A percentile compares a stretch with the other conserved stretches of the same genome.
Evolutionary conservation across 2,329 filamentous ascomycete genomes (phyloP).

Genomic region (Colletotrichum sp.): DNA sequence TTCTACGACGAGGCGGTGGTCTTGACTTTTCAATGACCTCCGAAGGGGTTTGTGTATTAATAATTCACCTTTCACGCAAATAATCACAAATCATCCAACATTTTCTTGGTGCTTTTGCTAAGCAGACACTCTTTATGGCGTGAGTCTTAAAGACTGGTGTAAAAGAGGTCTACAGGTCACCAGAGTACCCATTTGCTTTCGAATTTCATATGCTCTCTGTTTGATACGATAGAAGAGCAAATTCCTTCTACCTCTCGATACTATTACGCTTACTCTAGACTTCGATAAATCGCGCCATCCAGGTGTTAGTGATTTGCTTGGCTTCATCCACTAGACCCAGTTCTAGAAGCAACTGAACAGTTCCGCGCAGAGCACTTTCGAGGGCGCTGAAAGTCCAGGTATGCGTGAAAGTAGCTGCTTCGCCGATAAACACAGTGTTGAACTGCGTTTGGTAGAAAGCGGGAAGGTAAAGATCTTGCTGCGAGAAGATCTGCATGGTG

Average conservation of each 20-base stretch:
- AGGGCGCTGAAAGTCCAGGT: constrained; percentile 57
- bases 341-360: constrained; percentile 57
- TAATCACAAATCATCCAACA: background rate
- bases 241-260: background rate
- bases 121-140: fast-evolving
- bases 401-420: constrained; percentile 57
- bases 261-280: background rate
- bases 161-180: background rate
- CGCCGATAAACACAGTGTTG: constrained; percentile 34
- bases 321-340: constrained; percentile 66
- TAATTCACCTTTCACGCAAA: background rate
- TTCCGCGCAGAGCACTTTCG: constrained; percentile 60
- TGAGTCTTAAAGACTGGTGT: background rate
- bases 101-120: background rate
- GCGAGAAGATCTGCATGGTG: constrained; percentile 53
- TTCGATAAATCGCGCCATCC: constrained; percentile 64
- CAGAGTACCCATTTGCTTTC: background rate
- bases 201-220: background rate
- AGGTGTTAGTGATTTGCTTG: constrained; percentile 58
- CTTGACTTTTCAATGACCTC: background rate
- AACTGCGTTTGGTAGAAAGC: constrained; percentile 66
- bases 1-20: background rate
- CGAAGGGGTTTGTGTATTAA: background rate
- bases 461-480: constrained; percentile 64
- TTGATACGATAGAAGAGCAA: background rate